Conservation (phyloP, 2,329 filamentous ascomycete genomes). For the Orbilia quercus region DNA sequence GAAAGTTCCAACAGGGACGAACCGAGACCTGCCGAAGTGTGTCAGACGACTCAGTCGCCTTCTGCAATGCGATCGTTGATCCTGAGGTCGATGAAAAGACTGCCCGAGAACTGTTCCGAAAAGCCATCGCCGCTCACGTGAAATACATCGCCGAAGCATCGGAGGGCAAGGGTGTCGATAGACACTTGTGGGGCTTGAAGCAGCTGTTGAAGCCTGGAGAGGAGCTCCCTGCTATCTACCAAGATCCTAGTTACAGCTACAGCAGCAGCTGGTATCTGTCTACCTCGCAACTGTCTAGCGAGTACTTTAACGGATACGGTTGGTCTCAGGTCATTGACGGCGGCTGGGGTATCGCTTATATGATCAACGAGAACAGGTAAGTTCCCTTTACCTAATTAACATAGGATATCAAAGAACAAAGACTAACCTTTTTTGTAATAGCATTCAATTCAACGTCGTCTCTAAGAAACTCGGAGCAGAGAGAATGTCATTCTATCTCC, state of each 20-base stretch:
- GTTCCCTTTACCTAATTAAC: constrained; percentile 57
- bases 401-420: constrained; percentile 10
- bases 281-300: constrained; percentile 87
- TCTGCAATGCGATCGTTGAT: constrained; percentile 88
- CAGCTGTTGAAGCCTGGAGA: constrained; percentile 84
- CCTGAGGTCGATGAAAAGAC: constrained; percentile 72
- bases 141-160: constrained; percentile 91
- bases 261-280: constrained; percentile 89
- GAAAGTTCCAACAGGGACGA: constrained; percentile 93
- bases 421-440: constrained; percentile 63
- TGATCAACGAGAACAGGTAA: constrained; percentile 98
- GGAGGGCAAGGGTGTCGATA: constrained; percentile 92
- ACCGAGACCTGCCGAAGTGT: constrained; percentile 96
- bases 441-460: constrained; percentile 97
- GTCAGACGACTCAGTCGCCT: constrained; percentile 88
- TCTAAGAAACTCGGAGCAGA: constrained; percentile 91
- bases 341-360: constrained; percentile 97
- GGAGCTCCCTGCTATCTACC: constrained; percentile 82
- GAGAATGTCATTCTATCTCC: constrained; percentile 94
- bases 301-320: constrained; percentile 99
- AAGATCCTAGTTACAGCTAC: constrained; percentile 87
- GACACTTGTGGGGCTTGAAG: constrained; percentile 97
- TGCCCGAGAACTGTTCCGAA: constrained; percentile 79
- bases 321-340: constrained; percentile 98
- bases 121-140: constrained; percentile 81